Evolutionary conservation across 331 rosid genomes (phyloP).

Genomic region (Pyracantha coccinea): DNA sequence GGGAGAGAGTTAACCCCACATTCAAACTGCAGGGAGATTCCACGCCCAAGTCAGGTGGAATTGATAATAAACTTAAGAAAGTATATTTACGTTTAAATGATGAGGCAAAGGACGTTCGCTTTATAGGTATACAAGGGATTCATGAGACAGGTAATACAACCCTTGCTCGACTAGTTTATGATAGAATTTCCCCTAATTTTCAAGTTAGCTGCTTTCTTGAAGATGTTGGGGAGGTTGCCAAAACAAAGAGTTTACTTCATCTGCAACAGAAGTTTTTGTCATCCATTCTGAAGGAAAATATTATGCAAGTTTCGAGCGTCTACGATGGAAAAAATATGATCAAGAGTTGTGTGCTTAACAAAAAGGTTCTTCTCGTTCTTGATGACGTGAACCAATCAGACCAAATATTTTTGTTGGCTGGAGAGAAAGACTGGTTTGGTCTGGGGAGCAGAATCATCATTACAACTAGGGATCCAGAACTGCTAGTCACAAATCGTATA

Average conservation of each 20-base stretch:
- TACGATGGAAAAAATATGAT: background rate
- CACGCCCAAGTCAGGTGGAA: slow-evolving; percentile 11
- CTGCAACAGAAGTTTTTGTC: background rate
- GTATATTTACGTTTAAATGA: slow-evolving; percentile 1
- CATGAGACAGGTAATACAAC: slow-evolving; percentile 21
- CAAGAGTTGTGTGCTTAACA: background rate
- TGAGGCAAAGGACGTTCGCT: slow-evolving; percentile 9
- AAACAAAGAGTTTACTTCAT: background rate
- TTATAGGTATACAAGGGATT: slow-evolving; percentile 20
- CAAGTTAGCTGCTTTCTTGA: slow-evolving; percentile 12
- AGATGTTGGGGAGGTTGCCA: slow-evolving; percentile 1
- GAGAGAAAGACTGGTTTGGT: background rate
- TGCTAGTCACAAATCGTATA: no score
- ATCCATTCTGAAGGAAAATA: background rate
- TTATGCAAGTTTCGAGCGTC: background rate
- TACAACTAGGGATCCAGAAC: no score
- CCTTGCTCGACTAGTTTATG: slow-evolving; percentile 5
- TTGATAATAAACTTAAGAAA: background rate
- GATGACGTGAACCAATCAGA: slow-evolving; percentile 4
- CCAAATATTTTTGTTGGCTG: slow-evolving; percentile 1
- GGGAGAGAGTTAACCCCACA: background rate
- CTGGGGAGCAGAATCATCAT: no score
- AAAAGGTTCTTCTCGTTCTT: background rate
- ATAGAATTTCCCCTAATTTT: background rate
- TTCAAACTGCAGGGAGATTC: background rate